phyloP scores from a whole-genome alignment of 2,329 filamentous ascomycete species.

The Phialophora expanda region DNA sequence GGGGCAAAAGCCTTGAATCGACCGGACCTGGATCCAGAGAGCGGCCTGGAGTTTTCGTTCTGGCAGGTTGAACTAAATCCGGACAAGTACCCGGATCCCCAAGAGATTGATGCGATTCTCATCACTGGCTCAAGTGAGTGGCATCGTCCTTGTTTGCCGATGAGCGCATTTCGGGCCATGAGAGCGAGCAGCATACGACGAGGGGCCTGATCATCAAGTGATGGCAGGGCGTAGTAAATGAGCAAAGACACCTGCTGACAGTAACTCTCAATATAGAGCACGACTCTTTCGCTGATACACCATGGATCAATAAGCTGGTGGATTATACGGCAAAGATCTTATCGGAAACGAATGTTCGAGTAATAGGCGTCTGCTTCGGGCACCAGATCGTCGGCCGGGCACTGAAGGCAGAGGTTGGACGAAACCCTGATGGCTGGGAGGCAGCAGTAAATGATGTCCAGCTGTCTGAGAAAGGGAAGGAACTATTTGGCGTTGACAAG shows the following conservation, averaged over 20 bases:
- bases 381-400: conserved; percentile 83
- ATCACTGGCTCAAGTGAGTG: conserved; percentile 71
- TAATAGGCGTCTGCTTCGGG: conserved; percentile 86
- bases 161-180: neutral
- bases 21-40: conserved; percentile 45
- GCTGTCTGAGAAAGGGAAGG: conserved; percentile 71
- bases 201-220: neutral
- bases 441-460: conserved; percentile 72
- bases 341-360: conserved; percentile 64
- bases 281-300: conserved; percentile 73
- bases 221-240: neutral
- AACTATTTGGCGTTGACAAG: conserved; percentile 71
- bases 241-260: neutral
- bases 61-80: conserved; percentile 73
- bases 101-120: conserved; percentile 79
- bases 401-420: conserved; percentile 68
- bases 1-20: conserved; percentile 57
- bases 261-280: conserved; percentile 56
- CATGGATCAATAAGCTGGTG: conserved; percentile 78
- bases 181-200: neutral
- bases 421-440: conserved; percentile 77
- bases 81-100: conserved; percentile 71
- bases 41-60: conserved; percentile 63
- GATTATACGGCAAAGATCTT: conserved; percentile 69
- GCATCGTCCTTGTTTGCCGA: conserved; percentile 3